Base-by-base conservation (phyloP, 192 early-diverging fungal genomes). In the Entophlyctis luteolus region DNA sequence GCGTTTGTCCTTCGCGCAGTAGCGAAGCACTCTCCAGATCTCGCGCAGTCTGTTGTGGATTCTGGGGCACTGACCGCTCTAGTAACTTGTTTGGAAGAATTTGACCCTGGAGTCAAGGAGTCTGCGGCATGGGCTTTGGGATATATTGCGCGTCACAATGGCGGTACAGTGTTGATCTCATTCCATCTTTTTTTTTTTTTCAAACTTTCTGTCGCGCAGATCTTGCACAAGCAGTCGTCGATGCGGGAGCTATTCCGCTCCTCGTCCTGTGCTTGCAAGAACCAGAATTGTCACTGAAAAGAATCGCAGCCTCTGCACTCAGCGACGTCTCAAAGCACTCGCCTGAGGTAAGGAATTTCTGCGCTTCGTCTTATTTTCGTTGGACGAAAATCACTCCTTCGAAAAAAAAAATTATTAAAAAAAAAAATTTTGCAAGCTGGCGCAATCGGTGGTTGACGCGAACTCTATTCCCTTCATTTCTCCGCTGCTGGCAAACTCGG, bases 51-150 rank as follows among this genome's bases (percentile, higher is more conserved):
- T 0, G 84, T 84, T 8, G 77, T 80, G 36, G 78, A 83, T 33
- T 75, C 79, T 18, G 81, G 81, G 2, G 84, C 84, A 1, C 55
- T 85, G 22, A 75, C 67, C 22, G 79, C 84, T 1, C 69, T 85
- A 27, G 77, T 81, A 8, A 70, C 67, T 35, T 85, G 84, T 60
- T 59, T 85, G 33, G 81, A 85, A 70, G 84, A 85, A 70, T 84
- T 85, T 71, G 84, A 85, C 70, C 81, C 84, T 8, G 77, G 79
- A 4, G 84, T 85, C 46, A 85, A 84, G 55, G 84, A 85, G 48
- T 67, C 74, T 12, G 81, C 84, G 3, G 81, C 81, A 0, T 85
- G 84, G 84, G 84, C 84, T 10, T 60, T 85, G 3, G 84, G 84
- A 16, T 85, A 85, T 60, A 81, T 85, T 75, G 81, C 84, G 16